Evolutionary conservation across 2,329 filamentous ascomycete genomes (phyloP), one percentile per base, ranked within the genome.

Genomic region (Cadophora malorum): DNA sequence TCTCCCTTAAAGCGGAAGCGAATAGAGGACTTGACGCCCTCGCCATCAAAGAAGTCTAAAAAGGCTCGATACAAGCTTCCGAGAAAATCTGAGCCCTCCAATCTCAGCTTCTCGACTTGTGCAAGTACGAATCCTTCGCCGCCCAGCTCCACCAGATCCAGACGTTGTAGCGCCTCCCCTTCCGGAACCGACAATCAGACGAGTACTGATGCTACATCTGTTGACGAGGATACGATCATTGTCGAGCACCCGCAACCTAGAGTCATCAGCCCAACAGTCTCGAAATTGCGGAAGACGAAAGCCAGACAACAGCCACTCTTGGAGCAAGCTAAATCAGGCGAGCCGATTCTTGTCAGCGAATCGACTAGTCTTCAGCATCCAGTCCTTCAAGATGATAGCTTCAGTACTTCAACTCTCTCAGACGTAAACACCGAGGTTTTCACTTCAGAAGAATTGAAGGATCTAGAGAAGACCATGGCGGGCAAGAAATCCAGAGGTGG

Each of bases 201-300:
- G 9, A 68, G 69, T 28, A 78, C 76, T 3, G 77, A 78, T 69
- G 76, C 74, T 23, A 78, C 77, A 25, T 78, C 77, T 41, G 75
- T 76, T 19, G 76, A 78, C 59, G 76, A 78, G 45, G 77, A 78
- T 33, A 74, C 74, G 3, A 76, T 77, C 62, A 66, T 77, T 25
- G 75, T 77, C 45, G 59, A 73, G 60, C 33, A 16, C 10, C 50
- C 21, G 21, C 55, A 56, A 59, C 52, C 69, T 21, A 53, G 38
- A 25, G 52, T 66, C 6, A 23, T 67, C 59, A 67, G 53, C 35
- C 66, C 68, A n/a, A 59, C 53, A 9, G 64, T 71, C 14, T 69
- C 72, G 10, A 74, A 68, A 50, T 53, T 70, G 16, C 61, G 64
- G 16, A 73, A 70, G 35, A 68, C 45, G 8, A 64, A 52, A 38